Evolutionary conservation across 2,329 filamentous ascomycete genomes (phyloP), one percentile per base, ranked within the genome.

Genomic region (Phaeosphaeriaceae sp.): DNA sequence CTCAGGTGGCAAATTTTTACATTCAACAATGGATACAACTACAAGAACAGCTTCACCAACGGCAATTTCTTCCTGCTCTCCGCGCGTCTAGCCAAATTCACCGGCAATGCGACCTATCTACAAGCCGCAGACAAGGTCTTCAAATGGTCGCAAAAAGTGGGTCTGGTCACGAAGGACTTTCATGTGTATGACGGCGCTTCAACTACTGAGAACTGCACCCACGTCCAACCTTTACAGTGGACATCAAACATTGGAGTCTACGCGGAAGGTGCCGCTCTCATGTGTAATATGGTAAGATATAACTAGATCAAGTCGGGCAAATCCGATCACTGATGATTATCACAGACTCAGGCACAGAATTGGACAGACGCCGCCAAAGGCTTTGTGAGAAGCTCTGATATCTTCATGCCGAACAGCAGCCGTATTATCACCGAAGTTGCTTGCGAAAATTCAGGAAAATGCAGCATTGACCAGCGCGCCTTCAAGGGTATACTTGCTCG

Each of bases 31-130:
- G 91, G 91, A 13, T 88, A 92, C 71, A 83, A 86, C 66, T 94
- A 95, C 83, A 94, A 92, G 77, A 92, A 93, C 78, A 84, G 86
- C 11, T 83, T 91, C 62, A 87, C 88, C 56, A 94, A 93, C 72
- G 90, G 90, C 31, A 88, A 88, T 13, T 88, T 96, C 75, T 93
- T 96, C 77, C 89, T 93, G 72, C 83, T 96, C 24, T 88, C 90
- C 2, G 89, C 91, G 0, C 88, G 91, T 10, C 82, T 94, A 15
- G 89, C 88, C 3, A 84, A 88, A 41, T 85, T 85, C 50, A 91
- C 88, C 0, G 86, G 85, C 7, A 89, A 91, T 68, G 72, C 81
- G 3, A 76, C 72, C 1, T 76, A 76, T 49, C 48, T 60, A 17
- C 82, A 89, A 6, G 91, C 89, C 89, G 89, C 89, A 1, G 74